A percentile compares a stretch with the other conserved stretches of the same genome.
Conservation (phyloP, 2,329 filamentous ascomycete species). For the Colletotrichum camelliae region DNA sequence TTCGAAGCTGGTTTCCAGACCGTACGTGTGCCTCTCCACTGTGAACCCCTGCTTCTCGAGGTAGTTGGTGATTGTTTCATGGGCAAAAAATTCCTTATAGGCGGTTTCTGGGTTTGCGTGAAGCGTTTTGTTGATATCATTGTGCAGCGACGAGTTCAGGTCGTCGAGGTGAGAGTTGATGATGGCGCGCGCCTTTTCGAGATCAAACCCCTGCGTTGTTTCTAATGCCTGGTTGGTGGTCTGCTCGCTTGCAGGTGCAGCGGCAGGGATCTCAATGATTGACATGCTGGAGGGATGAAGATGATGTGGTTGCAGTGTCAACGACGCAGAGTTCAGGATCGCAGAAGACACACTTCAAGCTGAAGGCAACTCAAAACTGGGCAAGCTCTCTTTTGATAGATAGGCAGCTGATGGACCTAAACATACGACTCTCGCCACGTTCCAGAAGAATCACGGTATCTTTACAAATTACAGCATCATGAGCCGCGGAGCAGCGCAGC, state of each 20-base stretch:
- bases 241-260: background rate
- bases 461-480: background rate
- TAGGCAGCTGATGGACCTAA: background rate
- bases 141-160: constrained; percentile 18
- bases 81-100: constrained; percentile 56
- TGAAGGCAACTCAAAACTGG: background rate
- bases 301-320: background rate
- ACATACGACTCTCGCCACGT: background rate
- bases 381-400: background rate
- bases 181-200: constrained; percentile 25
- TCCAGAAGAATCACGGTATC: background rate
- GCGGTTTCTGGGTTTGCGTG: constrained; percentile 54
- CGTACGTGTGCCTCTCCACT: constrained; percentile 55
- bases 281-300: background rate
- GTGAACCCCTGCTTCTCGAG: constrained; percentile 48
- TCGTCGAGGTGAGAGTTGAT: constrained; percentile 25
- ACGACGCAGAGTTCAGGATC: background rate
- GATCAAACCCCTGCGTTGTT: background rate
- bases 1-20: constrained; percentile 57
- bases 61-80: constrained; percentile 51
- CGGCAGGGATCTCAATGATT: background rate
- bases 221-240: background rate
- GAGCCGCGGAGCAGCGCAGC: background rate
- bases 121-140: constrained; percentile 29
- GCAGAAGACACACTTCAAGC: background rate